These are phyloP conservation scores for Lentinula sp. DNA, from an alignment of 768 basidiomycete species.

Conservation along the genomic window DNA sequence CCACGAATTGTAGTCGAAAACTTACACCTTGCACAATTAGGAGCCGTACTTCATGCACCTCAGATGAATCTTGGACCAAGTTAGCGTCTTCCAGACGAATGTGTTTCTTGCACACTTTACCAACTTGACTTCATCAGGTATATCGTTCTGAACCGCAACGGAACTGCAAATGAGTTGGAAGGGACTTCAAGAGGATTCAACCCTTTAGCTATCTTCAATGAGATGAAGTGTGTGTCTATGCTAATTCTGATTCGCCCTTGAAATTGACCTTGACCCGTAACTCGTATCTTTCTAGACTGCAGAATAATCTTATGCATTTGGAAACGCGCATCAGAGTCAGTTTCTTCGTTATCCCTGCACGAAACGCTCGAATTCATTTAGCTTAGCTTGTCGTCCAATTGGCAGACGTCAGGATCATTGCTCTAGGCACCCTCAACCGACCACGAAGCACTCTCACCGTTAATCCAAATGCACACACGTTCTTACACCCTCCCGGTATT, in stretches of 20 bases:
- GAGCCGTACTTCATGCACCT: constrained; percentile 59
- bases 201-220: constrained; percentile 61
- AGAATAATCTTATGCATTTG: constrained; percentile 62
- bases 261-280: neutral
- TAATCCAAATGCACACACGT: constrained; percentile 62
- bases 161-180: constrained; percentile 67
- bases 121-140: constrained; percentile 38
- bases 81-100: constrained; percentile 23
- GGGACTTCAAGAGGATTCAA: constrained; percentile 62
- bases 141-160: constrained; percentile 69
- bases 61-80: constrained; percentile 83
- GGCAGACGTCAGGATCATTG: constrained; percentile 66
- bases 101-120: constrained; percentile 1
- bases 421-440: constrained; percentile 57
- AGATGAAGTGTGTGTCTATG: constrained; percentile 55
- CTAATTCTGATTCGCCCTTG: neutral
- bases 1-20: neutral
- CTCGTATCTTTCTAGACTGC: constrained; percentile 37
- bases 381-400: constrained; percentile 62
- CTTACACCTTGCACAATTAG: constrained; percentile 21
- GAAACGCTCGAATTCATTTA: neutral
- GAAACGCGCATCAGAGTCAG: constrained; percentile 62
- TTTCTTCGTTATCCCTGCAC: constrained; percentile 8
- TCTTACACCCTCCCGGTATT: constrained; percentile 68
- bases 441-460: constrained; percentile 50